These are phyloP conservation scores for Pistacia atlantica DNA, from an alignment of 345 rosid genomes.

Conservation along the genomic window DNA sequence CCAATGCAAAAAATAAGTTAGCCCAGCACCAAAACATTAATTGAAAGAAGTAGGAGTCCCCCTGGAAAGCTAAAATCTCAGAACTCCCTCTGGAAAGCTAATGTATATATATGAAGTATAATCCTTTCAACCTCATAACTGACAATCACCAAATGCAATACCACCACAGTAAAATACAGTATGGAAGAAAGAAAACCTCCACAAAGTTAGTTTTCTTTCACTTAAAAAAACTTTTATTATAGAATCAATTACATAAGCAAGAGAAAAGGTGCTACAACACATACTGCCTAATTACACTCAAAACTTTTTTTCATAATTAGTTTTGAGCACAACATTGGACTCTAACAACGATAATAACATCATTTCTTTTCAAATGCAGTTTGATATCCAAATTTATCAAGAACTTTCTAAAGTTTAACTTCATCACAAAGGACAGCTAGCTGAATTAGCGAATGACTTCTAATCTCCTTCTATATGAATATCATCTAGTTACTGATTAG, in stretches of 20 bases:
- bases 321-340: not conserved
- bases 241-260: too few relatives aligned
- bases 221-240: not conserved
- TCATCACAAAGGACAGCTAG: not conserved
- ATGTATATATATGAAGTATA: not conserved
- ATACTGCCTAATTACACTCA: not conserved
- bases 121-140: not conserved
- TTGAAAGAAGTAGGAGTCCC: not conserved
- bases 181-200: not conserved
- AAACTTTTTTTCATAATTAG: not conserved
- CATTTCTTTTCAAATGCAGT: not conserved
- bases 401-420: not conserved
- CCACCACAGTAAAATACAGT: not conserved
- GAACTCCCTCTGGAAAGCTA: not conserved
- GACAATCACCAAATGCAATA: not conserved
- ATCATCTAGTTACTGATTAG: not conserved
- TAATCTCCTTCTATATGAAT: not conserved
- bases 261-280: not conserved
- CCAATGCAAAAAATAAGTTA: not conserved
- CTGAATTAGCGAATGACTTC: not conserved
- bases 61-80: not conserved
- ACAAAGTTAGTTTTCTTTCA: not conserved
- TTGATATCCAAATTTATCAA: not conserved
- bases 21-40: too few relatives aligned
- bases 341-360: not conserved